Evolutionary conservation across 2,329 filamentous ascomycete species (phyloP), one percentile per base, ranked within the genome.

Genomic region (Lachnellula suecica): DNA sequence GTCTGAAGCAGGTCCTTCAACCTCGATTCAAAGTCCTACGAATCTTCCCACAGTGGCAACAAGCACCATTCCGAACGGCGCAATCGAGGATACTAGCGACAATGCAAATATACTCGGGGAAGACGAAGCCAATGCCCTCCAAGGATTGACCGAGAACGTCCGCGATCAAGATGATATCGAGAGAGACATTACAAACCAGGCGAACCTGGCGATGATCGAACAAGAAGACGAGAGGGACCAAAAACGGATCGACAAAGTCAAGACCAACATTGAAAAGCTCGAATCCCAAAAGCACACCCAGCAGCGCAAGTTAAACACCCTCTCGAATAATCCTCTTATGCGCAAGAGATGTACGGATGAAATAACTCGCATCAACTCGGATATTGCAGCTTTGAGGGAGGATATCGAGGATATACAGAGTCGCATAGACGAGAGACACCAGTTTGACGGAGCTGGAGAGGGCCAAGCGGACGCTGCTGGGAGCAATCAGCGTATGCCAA

Each of bases 151-250:
- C 4, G 81, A 84, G 47, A 79, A 85, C 52, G 83, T 94, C 20
- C 84, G 90, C 52, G 85, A 96, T 63, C 93, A 97, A 69, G 87
- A 92, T 72, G 92, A 97, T 53, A 74, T 97, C 19, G 93, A 97
- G 70, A 82, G 91, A 56, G 91, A 96, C 65, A 95, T 97, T 58
- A 81, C 81, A 1, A 68, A 77, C 15, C 79, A 87, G 59, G 84
- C 83, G 4, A 84, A 79, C 49, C 72, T 78, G 17, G 80, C 78
- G 0, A 68, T 87, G 50, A 79, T 79, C 41, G 82, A 85, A 50
- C 78, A 78, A 37, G 84, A 87, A 56, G 82, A 87, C 60, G 81
- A 82, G 62, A 78, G 78, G 57, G 84, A 87, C 50, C 74, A 79
- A 59, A 83, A 79, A 51, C 79, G 84, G 24, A 86, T 87, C 46